A percentile compares a stretch with the other conserved stretches of the same genome.
Conservation (phyloP, 2,329 filamentous ascomycete species). For the Emergomyces africanus region DNA sequence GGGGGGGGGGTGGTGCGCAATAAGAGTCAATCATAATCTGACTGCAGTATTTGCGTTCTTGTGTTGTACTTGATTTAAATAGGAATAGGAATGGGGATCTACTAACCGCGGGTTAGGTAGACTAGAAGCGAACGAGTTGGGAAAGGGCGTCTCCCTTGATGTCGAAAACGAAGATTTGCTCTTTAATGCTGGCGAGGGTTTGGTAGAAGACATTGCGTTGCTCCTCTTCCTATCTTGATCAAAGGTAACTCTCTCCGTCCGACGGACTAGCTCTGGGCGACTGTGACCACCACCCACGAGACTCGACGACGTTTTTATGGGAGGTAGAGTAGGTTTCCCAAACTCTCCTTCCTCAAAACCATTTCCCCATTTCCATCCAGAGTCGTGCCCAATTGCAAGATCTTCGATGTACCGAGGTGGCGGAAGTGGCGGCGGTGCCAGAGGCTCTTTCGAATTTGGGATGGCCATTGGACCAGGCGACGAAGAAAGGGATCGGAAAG, state of each 20-base stretch:
- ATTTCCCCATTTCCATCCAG: slow-evolving; percentile 52
- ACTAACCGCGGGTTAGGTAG: slow-evolving; percentile 7
- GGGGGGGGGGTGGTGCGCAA: not conserved
- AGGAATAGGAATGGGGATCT: not conserved
- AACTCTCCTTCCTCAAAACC: slow-evolving; percentile 33
- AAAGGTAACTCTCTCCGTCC: slow-evolving; percentile 14
- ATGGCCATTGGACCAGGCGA: slow-evolving; percentile 50
- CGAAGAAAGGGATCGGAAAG: slow-evolving; percentile 29
- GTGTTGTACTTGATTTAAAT: not conserved
- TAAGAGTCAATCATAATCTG: not conserved
- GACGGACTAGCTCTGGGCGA: slow-evolving; percentile 22
- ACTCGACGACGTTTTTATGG: slow-evolving; percentile 39
- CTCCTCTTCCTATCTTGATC: not conserved
- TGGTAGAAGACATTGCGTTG: slow-evolving; percentile 3
- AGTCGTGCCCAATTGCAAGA: slow-evolving; percentile 44
- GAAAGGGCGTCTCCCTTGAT: slow-evolving; percentile 1
- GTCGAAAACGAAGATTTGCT: not conserved
- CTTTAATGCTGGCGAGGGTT: slow-evolving; percentile 3
- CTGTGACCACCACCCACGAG: slow-evolving; percentile 33
- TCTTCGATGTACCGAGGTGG: slow-evolving; percentile 48
- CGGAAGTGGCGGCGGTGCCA: slow-evolving; percentile 50
- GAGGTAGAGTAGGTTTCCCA: slow-evolving; percentile 28
- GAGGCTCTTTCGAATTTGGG: slow-evolving; percentile 39
- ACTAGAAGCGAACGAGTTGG: slow-evolving; percentile 4
- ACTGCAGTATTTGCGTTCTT: not conserved